These are phyloP conservation scores for Ambrosia hybrid DNA, from an alignment of 140 eudicot genomes.

Conservation along the genomic window DNA sequence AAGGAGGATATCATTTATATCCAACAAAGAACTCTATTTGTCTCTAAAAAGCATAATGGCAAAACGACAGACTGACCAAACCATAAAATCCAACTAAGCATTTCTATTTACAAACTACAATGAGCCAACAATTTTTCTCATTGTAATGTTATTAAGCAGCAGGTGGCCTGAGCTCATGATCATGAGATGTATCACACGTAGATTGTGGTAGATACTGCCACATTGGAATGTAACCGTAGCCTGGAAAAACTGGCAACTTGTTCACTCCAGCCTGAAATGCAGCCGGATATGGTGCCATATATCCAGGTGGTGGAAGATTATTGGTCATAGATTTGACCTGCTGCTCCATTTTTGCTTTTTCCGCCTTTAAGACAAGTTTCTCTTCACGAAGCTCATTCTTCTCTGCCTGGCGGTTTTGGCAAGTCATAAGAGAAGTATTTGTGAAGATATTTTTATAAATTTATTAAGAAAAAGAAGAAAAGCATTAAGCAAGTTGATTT, in stretches of 20 bases:
- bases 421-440: neutral
- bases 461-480: neutral
- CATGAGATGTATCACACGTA: conserved; percentile 72
- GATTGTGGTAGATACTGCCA: conserved; percentile 83
- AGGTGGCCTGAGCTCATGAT: conserved; percentile 95
- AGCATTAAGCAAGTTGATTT: neutral
- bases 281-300: conserved; percentile 55
- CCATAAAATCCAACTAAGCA: conserved; percentile 16
- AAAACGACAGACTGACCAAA: neutral
- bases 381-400: conserved; percentile 96
- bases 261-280: conserved; percentile 54
- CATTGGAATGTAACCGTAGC: conserved; percentile 77
- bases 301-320: conserved; percentile 50
- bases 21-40: conserved; percentile 2
- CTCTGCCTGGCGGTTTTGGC: conserved; percentile 60
- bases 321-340: conserved; percentile 61
- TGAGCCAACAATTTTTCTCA: conserved; percentile 16
- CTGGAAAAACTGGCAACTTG: conserved; percentile 75
- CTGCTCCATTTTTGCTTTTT: conserved; percentile 74
- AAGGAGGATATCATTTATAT: neutral
- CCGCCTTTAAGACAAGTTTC: conserved; percentile 67
- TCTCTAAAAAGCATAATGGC: neutral
- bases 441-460: neutral
- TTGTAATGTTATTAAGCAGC: conserved; percentile 53
- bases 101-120: conserved; percentile 46